Evolutionary conservation across 2,329 filamentous ascomycete genomes (phyloP), one percentile per base, ranked within the genome.

Genomic region (Chrysosphaeria jannelii): DNA sequence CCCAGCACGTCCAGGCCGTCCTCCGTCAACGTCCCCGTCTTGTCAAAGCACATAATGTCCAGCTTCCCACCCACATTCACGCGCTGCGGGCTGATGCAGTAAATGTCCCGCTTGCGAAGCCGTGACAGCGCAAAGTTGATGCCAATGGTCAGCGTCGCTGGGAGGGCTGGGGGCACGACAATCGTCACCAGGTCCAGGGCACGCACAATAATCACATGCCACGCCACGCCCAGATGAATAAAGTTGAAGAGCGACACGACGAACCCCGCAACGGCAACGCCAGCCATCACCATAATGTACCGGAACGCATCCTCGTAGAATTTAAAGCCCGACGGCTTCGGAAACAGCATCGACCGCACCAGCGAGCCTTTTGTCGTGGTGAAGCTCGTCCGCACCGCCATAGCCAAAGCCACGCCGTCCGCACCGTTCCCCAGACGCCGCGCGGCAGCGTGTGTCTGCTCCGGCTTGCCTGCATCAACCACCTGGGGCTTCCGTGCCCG

Each of bases 241-340:
- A 97, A 97, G 42, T 97, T 97, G 44, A 89, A 50, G 34, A 97
- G 69, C 0, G 85, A 93, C 1, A 70, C 78, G 12, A 79, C 49
- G 38, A 97, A 97, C 0, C 88, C 85, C 23, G 93, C 42, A 23
- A 66, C 47, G 12, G 85, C 88, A 34, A 97, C 67, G 20, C 65
- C 48, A 5, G 60, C 81, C 85, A 97, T 97, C 29, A 97, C 85
- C 4, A 74, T 78, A 29, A 97, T 93, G 41, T 97, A 97, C 12
- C 79, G 65, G 46, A 97, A 97, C 0, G 81, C 91, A 42, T 97
- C 85, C 20, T 76, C 64, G 42, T 97, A 97, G 40, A 97, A 97
- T 37, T 88, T 93, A 58, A 97, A 97, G 0, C 81, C 81, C 1
- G 81, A 90, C 2, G 85, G 85, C 38, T 97, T 97, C 0, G 85